Percentiles rank a stretch among this genome's conserved stretches.
Evolutionary conservation across 2,329 filamentous ascomycete genomes (phyloP).

Genomic region (Amauroascus verrucosus): DNA sequence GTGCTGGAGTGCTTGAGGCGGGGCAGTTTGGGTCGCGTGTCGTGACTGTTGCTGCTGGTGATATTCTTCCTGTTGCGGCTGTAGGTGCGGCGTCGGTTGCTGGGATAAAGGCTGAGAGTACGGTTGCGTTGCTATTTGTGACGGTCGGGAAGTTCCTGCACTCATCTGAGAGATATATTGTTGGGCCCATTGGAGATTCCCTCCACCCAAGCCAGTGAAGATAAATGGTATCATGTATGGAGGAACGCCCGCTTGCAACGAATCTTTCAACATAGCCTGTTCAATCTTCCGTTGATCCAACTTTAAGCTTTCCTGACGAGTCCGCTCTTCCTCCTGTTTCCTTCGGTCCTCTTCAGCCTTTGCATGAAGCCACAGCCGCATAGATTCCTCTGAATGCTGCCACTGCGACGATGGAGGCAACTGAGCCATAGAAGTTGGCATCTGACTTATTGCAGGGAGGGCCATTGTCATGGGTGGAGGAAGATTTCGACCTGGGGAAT

Average conservation of each 20-base stretch:
- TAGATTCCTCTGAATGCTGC: conserved; percentile 58
- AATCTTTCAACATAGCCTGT: conserved; percentile 60
- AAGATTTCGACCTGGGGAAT: conserved; percentile 38
- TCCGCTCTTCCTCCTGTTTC: conserved; percentile 64
- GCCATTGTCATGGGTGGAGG: conserved; percentile 59
- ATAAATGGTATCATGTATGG: conserved; percentile 65
- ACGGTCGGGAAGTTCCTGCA: conserved; percentile 19
- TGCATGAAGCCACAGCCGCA: conserved; percentile 60
- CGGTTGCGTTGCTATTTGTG: conserved; percentile 40
- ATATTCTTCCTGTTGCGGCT: conserved; percentile 19
- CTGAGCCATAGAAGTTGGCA: conserved; percentile 33
- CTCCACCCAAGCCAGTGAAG: conserved; percentile 61
- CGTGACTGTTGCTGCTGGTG: conserved; percentile 13
- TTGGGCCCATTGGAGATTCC: conserved; percentile 56
- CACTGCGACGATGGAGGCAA: conserved; percentile 53
- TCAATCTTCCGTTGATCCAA: conserved; percentile 64
- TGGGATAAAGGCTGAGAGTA: conserved; percentile 41
- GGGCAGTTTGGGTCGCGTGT: conserved; percentile 15
- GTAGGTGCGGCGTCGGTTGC: too few species aligned
- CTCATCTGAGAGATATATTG: conserved; percentile 47
- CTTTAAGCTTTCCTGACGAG: conserved; percentile 51
- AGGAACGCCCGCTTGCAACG: conserved; percentile 59
- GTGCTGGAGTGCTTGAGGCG: conserved; percentile 12
- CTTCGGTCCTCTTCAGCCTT: conserved; percentile 63
- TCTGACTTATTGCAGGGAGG: conserved; percentile 39